Conservation (phyloP, 805 yeast species). For the Kluyveromyces aestuarii region DNA sequence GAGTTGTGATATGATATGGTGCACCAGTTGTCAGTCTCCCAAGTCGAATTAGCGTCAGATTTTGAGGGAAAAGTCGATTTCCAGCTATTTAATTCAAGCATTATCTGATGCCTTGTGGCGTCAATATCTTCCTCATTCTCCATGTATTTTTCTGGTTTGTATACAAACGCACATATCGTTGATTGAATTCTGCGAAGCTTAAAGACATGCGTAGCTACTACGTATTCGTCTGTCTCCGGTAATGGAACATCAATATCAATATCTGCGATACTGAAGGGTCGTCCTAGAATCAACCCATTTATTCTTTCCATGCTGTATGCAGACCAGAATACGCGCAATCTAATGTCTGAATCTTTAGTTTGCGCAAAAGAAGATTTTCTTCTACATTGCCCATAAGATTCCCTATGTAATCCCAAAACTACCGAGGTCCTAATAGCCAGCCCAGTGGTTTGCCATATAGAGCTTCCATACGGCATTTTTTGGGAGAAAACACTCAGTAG, state of each 20-base stretch:
- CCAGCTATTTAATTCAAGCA: constrained; percentile 29
- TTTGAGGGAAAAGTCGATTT: constrained; percentile 24
- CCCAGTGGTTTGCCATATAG: too few species aligned
- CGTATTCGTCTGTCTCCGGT: constrained; percentile 15
- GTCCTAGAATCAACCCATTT: constrained; percentile 27
- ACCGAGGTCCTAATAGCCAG: constrained; percentile 19
- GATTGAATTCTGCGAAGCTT: constrained; percentile 28
- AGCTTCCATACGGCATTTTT: too few species aligned
- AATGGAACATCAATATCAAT: constrained; percentile 28
- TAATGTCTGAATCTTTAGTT: constrained; percentile 12
- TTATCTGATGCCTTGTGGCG: constrained; percentile 23
- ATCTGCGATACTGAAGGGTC: constrained; percentile 32
- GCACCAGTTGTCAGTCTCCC: constrained; percentile 29
- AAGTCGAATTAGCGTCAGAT: constrained; percentile 18
- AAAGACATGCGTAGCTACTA: constrained; percentile 26
- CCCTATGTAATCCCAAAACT: constrained; percentile 26
- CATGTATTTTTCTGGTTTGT: constrained; percentile 18
- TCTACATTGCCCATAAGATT: constrained; percentile 11
- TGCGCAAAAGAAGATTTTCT: constrained; percentile 4
- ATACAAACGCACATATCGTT: constrained; percentile 27
- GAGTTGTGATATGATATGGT: constrained; percentile 30
- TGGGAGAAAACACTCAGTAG: constrained; percentile 5
- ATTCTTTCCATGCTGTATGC: constrained; percentile 31
- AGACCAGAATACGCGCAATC: constrained; percentile 29
- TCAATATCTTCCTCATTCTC: constrained; percentile 18